Percentiles rank a stretch among this genome's conserved stretches.
Conservation (phyloP, 768 basidiomycete genomes). For the Cytidiella melzeri region DNA sequence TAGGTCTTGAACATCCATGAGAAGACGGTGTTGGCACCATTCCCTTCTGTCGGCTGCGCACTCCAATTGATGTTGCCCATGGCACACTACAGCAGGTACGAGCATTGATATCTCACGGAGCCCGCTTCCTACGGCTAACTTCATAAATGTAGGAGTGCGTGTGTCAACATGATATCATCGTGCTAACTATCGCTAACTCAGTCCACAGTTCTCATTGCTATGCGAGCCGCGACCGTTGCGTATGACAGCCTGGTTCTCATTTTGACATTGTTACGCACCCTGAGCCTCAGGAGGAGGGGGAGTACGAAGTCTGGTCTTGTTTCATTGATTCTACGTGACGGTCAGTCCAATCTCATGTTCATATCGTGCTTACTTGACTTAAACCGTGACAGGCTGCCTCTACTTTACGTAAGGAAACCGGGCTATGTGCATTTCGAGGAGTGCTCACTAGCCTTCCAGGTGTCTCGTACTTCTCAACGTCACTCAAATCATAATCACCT, state of each 20-base stretch:
- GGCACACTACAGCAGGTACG: constrained; percentile 11
- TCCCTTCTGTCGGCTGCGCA: constrained; percentile 16
- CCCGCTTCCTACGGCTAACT: no score
- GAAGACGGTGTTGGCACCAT: constrained; percentile 8
- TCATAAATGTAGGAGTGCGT: no score
- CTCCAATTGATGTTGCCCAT: background rate
- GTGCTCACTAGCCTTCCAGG: constrained; percentile 3
- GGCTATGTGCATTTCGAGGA: background rate
- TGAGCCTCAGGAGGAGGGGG: background rate
- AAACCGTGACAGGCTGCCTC: background rate
- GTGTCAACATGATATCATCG: no score
- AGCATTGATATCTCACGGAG: no score
- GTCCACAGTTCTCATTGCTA: constrained; percentile 12
- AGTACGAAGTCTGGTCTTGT: background rate
- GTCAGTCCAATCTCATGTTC: constrained; percentile 1
- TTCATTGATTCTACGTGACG: constrained; percentile 12
- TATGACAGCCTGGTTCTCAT: constrained; percentile 12
- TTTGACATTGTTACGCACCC: constrained; percentile 11
- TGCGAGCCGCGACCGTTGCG: constrained; percentile 9
- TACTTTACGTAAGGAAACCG: constrained; percentile 4
- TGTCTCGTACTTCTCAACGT: constrained; percentile 13
- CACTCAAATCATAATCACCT: constrained; percentile 13
- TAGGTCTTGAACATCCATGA: constrained; percentile 9
- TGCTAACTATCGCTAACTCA: no score
- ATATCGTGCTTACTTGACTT: background rate